phyloP scores from a whole-genome alignment of 768 basidiomycete genomes.

The Mycena chlorophos region DNA sequence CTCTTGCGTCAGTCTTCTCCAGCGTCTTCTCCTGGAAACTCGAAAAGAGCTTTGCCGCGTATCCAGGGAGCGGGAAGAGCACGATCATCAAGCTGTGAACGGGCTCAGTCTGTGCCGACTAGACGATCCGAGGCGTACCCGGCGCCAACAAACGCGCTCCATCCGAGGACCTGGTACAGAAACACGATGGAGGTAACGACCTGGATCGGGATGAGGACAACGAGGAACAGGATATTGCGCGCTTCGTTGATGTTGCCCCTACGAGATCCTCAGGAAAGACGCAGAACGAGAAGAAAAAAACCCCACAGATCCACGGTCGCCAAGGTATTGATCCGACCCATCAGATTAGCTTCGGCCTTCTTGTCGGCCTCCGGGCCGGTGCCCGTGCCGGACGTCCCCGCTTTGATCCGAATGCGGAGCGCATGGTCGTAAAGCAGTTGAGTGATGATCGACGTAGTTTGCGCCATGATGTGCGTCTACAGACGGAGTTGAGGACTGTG shows the following conservation, averaged over 20 bases:
- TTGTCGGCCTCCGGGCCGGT: not conserved
- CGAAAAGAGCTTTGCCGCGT: conserved; percentile 32
- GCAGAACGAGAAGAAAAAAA: not conserved
- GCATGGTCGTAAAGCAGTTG: conserved; percentile 59
- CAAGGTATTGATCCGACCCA: conserved; percentile 46
- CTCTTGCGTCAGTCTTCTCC: conserved; percentile 48
- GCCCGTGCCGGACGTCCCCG: conserved; percentile 26
- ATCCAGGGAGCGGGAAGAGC: conserved; percentile 47
- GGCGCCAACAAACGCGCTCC: conserved; percentile 26
- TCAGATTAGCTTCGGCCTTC: conserved; percentile 25
- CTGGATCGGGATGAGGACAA: conserved; percentile 25
- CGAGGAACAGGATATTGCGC: conserved; percentile 21
- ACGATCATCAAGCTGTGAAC: conserved; percentile 38
- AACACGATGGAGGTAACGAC: conserved; percentile 26
- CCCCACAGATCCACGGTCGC: conserved; percentile 40
- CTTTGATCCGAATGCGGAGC: conserved; percentile 52
- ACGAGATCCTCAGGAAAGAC: not conserved
- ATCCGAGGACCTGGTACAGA: conserved; percentile 31
- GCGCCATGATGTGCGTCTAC: conserved; percentile 41
- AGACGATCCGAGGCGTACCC: conserved; percentile 24
- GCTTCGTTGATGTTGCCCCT: conserved; percentile 29
- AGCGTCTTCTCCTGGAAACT: conserved; percentile 39
- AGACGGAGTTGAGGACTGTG: not conserved
- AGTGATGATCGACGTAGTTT: conserved; percentile 41
- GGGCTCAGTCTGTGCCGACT: not conserved